Evolutionary conservation across 2,329 filamentous ascomycete genomes (phyloP).

Genomic region (Fusarium pseudograminearum): DNA sequence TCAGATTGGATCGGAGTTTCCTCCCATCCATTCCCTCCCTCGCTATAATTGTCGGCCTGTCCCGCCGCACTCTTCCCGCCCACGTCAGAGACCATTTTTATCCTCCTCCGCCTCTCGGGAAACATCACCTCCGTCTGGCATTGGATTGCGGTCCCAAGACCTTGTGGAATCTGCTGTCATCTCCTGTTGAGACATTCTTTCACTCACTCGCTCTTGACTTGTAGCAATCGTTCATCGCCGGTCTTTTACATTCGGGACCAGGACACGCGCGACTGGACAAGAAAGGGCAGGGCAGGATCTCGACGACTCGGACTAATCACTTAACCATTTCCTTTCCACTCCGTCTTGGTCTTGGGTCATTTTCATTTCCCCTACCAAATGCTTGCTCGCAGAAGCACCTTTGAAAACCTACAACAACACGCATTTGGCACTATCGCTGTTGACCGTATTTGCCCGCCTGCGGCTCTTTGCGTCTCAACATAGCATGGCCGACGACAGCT

Average conservation of each 20-base stretch:
- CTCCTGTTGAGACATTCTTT: slow-evolving; percentile 43
- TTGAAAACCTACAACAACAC: slow-evolving; percentile 16
- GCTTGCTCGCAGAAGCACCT: slow-evolving; percentile 34
- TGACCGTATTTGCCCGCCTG: slow-evolving; percentile 44
- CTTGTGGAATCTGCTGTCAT: slow-evolving; percentile 46
- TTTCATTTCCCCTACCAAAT: slow-evolving; percentile 35
- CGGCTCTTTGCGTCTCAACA: slow-evolving; percentile 47
- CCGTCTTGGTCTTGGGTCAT: slow-evolving; percentile 13
- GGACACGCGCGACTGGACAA: slow-evolving; percentile 14
- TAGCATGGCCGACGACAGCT: slow-evolving; percentile 57
- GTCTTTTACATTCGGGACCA: slow-evolving; percentile 22
- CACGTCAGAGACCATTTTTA: slow-evolving; percentile 42
- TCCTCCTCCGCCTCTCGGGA: slow-evolving; percentile 31
- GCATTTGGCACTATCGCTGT: slow-evolving; percentile 29
- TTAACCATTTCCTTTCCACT: slow-evolving; percentile 13
- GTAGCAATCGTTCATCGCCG: slow-evolving; percentile 32
- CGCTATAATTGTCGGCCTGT: slow-evolving; percentile 46
- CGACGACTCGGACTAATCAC: slow-evolving; percentile 22
- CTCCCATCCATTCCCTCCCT: slow-evolving; percentile 40
- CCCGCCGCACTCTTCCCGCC: slow-evolving; percentile 42
- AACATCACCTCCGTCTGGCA: slow-evolving; percentile 33
- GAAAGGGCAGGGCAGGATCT: slow-evolving; percentile 8
- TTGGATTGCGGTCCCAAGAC: slow-evolving; percentile 41
- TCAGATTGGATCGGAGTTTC: slow-evolving; percentile 42
- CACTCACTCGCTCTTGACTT: slow-evolving; percentile 42